These are phyloP conservation scores for Cyphellophora europaea DNA, from an alignment of 2,329 filamentous ascomycete species.

Conservation along the genomic window DNA sequence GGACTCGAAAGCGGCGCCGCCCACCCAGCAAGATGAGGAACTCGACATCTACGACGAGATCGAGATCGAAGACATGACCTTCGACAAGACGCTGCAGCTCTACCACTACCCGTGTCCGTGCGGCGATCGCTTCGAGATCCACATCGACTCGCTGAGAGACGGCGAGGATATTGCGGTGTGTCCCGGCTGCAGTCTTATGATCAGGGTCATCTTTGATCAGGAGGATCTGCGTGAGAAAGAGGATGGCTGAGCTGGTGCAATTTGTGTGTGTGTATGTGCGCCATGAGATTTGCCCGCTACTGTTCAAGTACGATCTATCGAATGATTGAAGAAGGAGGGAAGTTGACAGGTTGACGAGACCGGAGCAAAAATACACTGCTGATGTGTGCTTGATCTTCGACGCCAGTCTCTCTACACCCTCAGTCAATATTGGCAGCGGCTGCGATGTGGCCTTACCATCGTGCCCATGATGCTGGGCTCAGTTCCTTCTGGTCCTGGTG, in stretches of 20 bases:
- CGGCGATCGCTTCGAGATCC: conserved; percentile 91
- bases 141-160: conserved; percentile 72
- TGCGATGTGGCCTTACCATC: no score
- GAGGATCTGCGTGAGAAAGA: conserved; percentile 39
- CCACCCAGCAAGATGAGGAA: conserved; percentile 39
- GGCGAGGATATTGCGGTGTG: conserved; percentile 94
- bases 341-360: no score
- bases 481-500: no score
- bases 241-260: conserved; percentile 3
- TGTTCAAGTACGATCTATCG: no score
- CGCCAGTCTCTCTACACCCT: no score
- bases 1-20: conserved; percentile 4
- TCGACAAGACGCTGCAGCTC: conserved; percentile 68
- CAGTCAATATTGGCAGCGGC: no score
- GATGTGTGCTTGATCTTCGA: no score
- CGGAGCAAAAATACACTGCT: no score
- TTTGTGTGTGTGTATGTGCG: no score
- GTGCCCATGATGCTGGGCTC: no score
- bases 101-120: conserved; percentile 97
- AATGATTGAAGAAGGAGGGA: no score
- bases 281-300: no score
- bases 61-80: conserved; percentile 98
- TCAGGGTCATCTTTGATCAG: conserved; percentile 82
- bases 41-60: conserved; percentile 90
- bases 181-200: conserved; percentile 95